Base-by-base conservation (phyloP, 2,329 filamentous ascomycete genomes). In the Gremmenia infestans region DNA sequence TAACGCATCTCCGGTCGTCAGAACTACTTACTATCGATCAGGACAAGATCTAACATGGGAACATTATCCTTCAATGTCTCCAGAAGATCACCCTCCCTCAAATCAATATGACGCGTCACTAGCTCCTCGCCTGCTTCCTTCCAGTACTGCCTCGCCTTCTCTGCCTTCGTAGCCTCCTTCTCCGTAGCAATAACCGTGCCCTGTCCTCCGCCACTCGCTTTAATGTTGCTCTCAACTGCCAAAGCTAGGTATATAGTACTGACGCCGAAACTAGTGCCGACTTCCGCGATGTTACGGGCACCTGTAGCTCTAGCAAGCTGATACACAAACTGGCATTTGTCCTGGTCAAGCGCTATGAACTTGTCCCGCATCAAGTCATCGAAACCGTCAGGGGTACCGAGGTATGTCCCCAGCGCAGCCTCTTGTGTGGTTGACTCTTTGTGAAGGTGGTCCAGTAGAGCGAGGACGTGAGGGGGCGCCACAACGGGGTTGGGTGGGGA, bases 211-310 rank as follows among this genome's bases (percentile, higher is more conserved):
- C 58, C 61, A 2, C 52, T 57, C 0, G 59, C 63, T 0, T 71
- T 5, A 7, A 45, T 22, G 12, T 80, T 83, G 53, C 79, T 73
- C 0, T 73, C 73, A 0, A 81, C 79, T 0, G 81, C 83, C 2
- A 85, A 71, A 0, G 82, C 81, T 2, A 86, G 74, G 57, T 85
- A 86, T 46, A 86, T 82, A 0, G 82, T 85, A 54, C 78, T 82
- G 1, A 86, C 76, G 2, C 83, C 83, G 55, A 82, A 86, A 43
- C 76, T 80, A 0, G 83, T 86, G 1, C 82, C 83, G 0, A 80
- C 81, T 64, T 86, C 82, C 39, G 86, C 76, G 22, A 85, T 70
- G 43, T 74, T 75, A 1, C 71, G 72, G 0, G 82, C 81, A 1
- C 75, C 72, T 9, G 70, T 77, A 11, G 75, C 72, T 3, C 75